Conservation (phyloP, 23 red algal genomes). For the Pyropia yezoensis region DNA sequence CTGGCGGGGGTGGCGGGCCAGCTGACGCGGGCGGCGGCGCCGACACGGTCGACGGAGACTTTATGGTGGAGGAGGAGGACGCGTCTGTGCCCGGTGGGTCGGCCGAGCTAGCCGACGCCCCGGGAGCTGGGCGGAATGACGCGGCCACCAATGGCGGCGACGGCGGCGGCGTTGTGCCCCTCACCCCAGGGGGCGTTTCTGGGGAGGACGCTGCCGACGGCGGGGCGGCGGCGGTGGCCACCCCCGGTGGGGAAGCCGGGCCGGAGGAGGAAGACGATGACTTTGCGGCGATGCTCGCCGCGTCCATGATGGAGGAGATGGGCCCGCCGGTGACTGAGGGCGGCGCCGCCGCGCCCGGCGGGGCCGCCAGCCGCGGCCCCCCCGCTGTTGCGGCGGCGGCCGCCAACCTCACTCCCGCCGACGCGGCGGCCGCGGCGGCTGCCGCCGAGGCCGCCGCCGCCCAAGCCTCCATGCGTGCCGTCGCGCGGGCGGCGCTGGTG, state of each 20-base stretch:
- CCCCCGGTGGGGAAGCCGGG: constrained; percentile 2
- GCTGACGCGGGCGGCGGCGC: constrained; percentile 7
- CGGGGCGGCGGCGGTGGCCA: constrained; percentile 3
- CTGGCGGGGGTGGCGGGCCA: background rate
- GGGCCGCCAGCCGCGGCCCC: background rate
- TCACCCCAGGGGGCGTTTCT: constrained; percentile 6
- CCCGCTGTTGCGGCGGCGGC: background rate
- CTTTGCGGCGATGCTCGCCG: too few species aligned
- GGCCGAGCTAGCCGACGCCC: too few species aligned
- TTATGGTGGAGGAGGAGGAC: too few species aligned
- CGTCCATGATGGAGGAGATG: too few species aligned
- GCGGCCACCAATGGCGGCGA: too few species aligned
- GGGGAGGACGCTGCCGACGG: background rate
- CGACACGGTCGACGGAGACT: constrained; percentile 1
- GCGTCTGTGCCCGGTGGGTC: too few species aligned
- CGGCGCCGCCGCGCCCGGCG: background rate
- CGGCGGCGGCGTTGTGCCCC: too few species aligned
- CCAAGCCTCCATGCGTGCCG: background rate
- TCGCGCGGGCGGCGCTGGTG: constrained; percentile 42
- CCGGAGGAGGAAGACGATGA: background rate
- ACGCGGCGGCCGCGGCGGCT: constrained; percentile 7
- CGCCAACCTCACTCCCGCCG: constrained; percentile 20
- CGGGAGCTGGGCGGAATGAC: too few species aligned
- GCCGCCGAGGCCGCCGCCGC: constrained; percentile 5
- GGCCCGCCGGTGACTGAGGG: constrained; percentile 1